Base-by-base conservation (phyloP, 2,329 filamentous ascomycete species). In the Alternaria brassicae region DNA sequence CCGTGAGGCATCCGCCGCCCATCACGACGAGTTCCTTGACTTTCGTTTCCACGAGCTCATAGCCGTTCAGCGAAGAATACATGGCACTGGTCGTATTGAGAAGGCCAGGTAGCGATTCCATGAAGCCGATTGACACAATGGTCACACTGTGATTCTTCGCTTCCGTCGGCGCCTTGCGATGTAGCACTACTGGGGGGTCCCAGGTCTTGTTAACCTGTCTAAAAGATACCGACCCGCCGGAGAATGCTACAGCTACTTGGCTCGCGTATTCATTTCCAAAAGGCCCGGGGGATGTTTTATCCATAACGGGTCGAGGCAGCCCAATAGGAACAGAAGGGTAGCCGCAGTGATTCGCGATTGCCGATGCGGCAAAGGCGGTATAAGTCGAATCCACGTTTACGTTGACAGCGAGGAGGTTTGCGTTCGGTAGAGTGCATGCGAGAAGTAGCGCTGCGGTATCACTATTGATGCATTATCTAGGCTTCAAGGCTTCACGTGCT, bases 11-110 rank as follows among this genome's bases (percentile, higher is more conserved):
- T 6, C 57, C 69, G 12, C 84, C 84, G 23, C 84, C 84, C 83
- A 85, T 85, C 6, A 85, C 66, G 2, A 85, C 81, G 1, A 85
- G 74, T 66, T 85, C 79, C 1, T 69, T 67, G 2, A 85, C 82
- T 62, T 85, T 85, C 9, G 61, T 53, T 1, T 72, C 60, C 21
- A 85, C 61, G 2, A 85, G 78, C 8, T 76, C 76, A 1, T 65
- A 70, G 0, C 83, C 83, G 8, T 68, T 60, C 10, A 83, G 74
- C 8, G 69, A 41, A 0, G 81, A 81, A 57, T 77, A 68, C 0
- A 40, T 36, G 60, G 85, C 83, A 0, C 77, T 68, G 0, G 76
- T 74, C 13, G 82, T 83, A 60, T 81, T 78, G 13, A 85, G 72
- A 4, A 86, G 72, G 1, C 63, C 79, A 2, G 83, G 82, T 0